These are phyloP conservation scores for Calonectria leucothoes DNA, from an alignment of 2,329 filamentous ascomycete genomes.

Conservation along the genomic window DNA sequence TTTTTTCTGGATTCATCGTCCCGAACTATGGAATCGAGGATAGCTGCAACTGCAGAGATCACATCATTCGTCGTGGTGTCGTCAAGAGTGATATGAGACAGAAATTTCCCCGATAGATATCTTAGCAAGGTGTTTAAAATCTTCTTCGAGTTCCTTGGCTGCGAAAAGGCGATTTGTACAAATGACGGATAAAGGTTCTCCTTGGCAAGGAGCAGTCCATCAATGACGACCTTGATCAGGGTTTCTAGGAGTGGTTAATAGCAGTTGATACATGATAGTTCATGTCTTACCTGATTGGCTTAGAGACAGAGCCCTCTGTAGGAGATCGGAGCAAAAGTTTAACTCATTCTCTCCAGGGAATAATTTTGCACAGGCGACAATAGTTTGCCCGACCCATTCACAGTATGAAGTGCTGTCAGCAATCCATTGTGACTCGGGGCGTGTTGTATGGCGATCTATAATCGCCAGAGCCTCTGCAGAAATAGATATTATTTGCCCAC, in stretches of 20 bases:
- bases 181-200: slow-evolving; percentile 40
- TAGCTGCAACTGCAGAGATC: slow-evolving; percentile 68
- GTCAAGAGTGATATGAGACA: slow-evolving; percentile 50
- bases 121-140: slow-evolving; percentile 42
- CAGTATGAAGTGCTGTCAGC: slow-evolving; percentile 73
- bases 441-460: slow-evolving; percentile 50
- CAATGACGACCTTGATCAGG: slow-evolving; percentile 51
- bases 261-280: background rate
- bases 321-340: slow-evolving; percentile 59
- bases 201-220: slow-evolving; percentile 51
- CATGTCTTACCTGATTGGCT: slow-evolving; percentile 74
- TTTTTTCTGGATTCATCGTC: slow-evolving; percentile 61
- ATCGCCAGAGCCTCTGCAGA: slow-evolving; percentile 67
- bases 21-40: slow-evolving; percentile 63
- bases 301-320: slow-evolving; percentile 73
- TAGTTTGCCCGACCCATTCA: slow-evolving; percentile 76
- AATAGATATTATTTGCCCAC: slow-evolving; percentile 62
- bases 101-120: slow-evolving; percentile 59
- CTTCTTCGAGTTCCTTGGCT: slow-evolving; percentile 42
- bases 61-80: slow-evolving; percentile 45
- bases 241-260: slow-evolving; percentile 48
- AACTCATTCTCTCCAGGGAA: slow-evolving; percentile 49
- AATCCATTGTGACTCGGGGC: slow-evolving; percentile 64
- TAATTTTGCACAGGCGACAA: slow-evolving; percentile 58
- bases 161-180: slow-evolving; percentile 43